A percentile compares a stretch with the other conserved stretches of the same genome.
These are phyloP conservation scores for Corchorus olitorius DNA, from an alignment of 345 rosid genomes.

Conservation along the genomic window DNA sequence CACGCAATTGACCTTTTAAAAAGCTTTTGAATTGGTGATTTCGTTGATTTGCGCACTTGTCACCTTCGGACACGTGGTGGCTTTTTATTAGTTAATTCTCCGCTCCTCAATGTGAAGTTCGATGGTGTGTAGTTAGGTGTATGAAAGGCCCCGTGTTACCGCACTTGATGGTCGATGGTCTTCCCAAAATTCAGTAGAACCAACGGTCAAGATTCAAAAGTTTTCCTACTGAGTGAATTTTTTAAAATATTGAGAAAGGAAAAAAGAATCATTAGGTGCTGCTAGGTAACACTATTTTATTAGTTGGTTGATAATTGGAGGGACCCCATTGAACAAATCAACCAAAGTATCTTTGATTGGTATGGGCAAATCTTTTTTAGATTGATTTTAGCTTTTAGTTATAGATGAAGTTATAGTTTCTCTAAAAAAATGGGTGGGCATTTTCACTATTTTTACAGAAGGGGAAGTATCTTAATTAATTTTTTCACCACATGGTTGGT, in stretches of 20 bases:
- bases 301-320: not conserved
- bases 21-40: not conserved
- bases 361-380: not conserved
- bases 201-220: conserved; percentile 1
- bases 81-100: not conserved
- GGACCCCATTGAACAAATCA: not conserved
- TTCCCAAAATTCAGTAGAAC: too few species aligned
- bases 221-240: not conserved
- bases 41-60: not conserved
- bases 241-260: not conserved
- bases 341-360: not conserved
- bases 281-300: not conserved
- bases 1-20: not conserved
- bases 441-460: not conserved
- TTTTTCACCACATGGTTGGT: conserved; percentile 15
- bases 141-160: not conserved
- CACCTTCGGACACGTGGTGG: not conserved
- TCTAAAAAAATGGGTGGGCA: not conserved
- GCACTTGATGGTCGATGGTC: not conserved
- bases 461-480: not conserved
- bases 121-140: not conserved
- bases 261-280: not conserved
- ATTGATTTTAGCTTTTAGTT: not conserved
- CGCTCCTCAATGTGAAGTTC: not conserved
- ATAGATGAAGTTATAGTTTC: too few species aligned